Conservation (phyloP, 345 rosid species). For the Pelargonium nanum region DNA sequence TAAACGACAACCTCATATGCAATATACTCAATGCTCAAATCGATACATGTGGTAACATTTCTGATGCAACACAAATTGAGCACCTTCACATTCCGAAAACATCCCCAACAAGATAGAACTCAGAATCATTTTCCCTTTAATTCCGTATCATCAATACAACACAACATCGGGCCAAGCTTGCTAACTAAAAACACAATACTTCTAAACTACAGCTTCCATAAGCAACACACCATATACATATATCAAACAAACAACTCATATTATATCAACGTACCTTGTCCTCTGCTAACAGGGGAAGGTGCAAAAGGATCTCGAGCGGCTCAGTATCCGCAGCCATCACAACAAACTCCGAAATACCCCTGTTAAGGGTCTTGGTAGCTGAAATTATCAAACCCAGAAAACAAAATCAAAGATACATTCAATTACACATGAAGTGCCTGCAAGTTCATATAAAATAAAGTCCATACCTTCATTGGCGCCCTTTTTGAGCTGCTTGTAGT, state of each 20-base stretch:
- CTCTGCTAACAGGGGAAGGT: constrained; percentile 86
- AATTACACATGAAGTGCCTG: neutral
- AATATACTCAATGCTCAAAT: too few species aligned
- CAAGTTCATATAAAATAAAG: too few species aligned
- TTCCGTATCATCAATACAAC: neutral
- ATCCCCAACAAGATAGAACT: neutral
- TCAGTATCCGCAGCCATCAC: constrained; percentile 85
- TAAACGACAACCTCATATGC: too few species aligned
- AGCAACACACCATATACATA: neutral
- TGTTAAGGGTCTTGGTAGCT: constrained; percentile 93
- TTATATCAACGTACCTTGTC: constrained; percentile 64
- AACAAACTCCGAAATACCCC: constrained; percentile 90
- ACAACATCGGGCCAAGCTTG: neutral
- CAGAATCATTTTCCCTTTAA: neutral
- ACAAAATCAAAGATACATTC: constrained; percentile 23
- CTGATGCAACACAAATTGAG: neutral
- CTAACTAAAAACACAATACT: too few species aligned
- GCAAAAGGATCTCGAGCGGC: constrained; percentile 95
- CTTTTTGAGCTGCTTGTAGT: constrained; percentile 96
- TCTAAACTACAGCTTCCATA: neutral
- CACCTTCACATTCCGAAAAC: neutral
- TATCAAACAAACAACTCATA: neutral
- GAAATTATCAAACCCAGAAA: constrained; percentile 7
- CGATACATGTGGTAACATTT: neutral
- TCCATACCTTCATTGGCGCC: constrained; percentile 85